Percentiles rank a stretch among this genome's conserved stretches.
These are phyloP conservation scores for Crithidia acanthocephali DNA, from an alignment of 208 protist species.

Conservation along the genomic window DNA sequence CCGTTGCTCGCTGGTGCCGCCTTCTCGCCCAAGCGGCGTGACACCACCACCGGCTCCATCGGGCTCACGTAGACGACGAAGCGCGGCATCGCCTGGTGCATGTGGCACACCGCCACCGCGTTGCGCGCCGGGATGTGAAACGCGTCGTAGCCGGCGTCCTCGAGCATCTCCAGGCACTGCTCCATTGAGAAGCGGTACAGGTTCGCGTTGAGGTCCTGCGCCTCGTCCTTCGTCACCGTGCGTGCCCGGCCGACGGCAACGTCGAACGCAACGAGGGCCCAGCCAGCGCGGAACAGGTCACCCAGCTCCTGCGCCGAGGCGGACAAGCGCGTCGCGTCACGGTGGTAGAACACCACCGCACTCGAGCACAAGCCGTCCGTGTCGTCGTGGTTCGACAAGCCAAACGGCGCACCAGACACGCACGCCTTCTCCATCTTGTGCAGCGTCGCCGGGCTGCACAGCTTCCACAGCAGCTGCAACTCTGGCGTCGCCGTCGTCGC, in stretches of 20 bases:
- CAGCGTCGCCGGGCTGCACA: conserved; percentile 57
- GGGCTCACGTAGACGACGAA: conserved; percentile 47
- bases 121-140: conserved; percentile 45
- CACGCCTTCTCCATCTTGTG: conserved; percentile 38
- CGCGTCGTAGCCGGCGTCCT: conserved; percentile 68
- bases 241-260: conserved; percentile 47
- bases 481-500: not conserved
- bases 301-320: conserved; percentile 21
- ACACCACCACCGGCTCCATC: conserved; percentile 25
- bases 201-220: conserved; percentile 44
- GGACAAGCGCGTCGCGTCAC: conserved; percentile 36
- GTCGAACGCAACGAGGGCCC: conserved; percentile 70
- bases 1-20: not conserved
- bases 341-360: conserved; percentile 62
- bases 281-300: conserved; percentile 35
- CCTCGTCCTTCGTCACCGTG: conserved; percentile 53
- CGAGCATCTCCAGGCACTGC: conserved; percentile 69
- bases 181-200: conserved; percentile 54
- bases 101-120: conserved; percentile 58
- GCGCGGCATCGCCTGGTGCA: conserved; percentile 52
- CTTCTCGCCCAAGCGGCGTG: conserved; percentile 18
- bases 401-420: conserved; percentile 28
- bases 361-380: conserved; percentile 50
- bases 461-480: conserved; percentile 64
- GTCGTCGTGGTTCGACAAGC: conserved; percentile 42